Base-by-base conservation (phyloP, 2,329 filamentous ascomycete species). In the Sarocladium oryzae region DNA sequence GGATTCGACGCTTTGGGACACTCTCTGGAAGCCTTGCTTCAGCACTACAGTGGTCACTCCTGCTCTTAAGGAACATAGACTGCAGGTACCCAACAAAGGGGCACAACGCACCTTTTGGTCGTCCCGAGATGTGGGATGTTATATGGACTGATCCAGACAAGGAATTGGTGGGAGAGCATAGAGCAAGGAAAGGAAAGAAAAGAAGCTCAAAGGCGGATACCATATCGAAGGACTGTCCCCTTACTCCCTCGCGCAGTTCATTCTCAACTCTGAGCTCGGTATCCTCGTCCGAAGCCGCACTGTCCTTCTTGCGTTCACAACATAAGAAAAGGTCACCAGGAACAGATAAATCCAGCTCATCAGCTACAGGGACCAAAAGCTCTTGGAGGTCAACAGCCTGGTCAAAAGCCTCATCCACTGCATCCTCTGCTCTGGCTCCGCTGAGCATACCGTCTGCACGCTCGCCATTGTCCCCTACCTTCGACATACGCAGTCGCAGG, bases 141-240 rank as follows among this genome's bases (percentile, higher is more conserved):
- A 66, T 78, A 43, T 82, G 79, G 79, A 77, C 76, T 3, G 78
- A 81, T 52, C 75, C 74, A 20, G 68, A 76, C 48, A 66, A 70
- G 52, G 75, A 82, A 63, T 69, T 72, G 8, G 71, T 81, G 15
- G 76, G 77, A 2, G 74, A 82, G 59, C 70, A 73, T 51, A 72
- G 73, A 15, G 69, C 73, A 2, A 73, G 71, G 45, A 81, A 79
- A 57, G 72, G 73, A 54, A 63, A 56, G 50, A 60, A 58, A 16
- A 28, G 50, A 15, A 41, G 52, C n/a, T 10, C 43, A 33, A 21
- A 15, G 13, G 32, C 43, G 5, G 43, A 32, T 3, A 9, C 26
- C 4, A 48, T n/a, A 4, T 32, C 43, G 6, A 32, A 13, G 16
- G 43, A 48, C 33, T 26, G 21, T 18, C 26, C 24, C 13, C 43